phyloP scores from a whole-genome alignment of 2,329 filamentous ascomycete genomes.

The Gremmenia infestans region DNA sequence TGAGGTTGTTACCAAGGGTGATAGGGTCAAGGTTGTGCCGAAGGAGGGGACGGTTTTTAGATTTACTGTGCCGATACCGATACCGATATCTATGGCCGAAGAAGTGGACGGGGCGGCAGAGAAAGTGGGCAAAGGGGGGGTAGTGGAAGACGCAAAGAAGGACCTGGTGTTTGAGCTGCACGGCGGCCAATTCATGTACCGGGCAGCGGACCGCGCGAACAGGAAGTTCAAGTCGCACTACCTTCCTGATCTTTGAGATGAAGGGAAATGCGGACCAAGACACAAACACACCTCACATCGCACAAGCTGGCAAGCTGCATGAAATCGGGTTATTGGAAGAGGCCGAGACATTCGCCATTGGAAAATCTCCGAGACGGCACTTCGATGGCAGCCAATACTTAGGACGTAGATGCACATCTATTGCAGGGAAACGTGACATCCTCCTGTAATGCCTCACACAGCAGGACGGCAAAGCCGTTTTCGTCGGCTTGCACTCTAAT shows the following conservation, averaged over 20 bases:
- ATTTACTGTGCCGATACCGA: conserved; percentile 56
- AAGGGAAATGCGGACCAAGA: background rate
- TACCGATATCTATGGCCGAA: background rate
- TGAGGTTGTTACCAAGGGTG: conserved; percentile 69
- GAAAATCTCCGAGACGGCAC: no score
- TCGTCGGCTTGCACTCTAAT: no score
- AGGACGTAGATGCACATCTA: no score
- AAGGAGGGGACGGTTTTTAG: conserved; percentile 88
- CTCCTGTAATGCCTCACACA: no score
- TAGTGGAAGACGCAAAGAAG: conserved; percentile 24
- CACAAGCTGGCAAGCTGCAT: no score
- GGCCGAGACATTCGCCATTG: background rate
- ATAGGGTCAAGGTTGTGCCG: conserved; percentile 72
- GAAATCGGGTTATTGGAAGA: background rate
- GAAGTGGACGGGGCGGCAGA: conserved; percentile 5
- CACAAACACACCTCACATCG: background rate
- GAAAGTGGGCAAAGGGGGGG: conserved; percentile 16
- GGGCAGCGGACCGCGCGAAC: conserved; percentile 79
- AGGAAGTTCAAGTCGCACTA: conserved; percentile 90
- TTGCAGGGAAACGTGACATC: no score
- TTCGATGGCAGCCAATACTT: no score
- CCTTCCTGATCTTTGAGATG: conserved; percentile 61
- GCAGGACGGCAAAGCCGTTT: no score
- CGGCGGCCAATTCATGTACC: conserved; percentile 79
- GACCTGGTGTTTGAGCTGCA: conserved; percentile 76